A percentile compares a stretch with the other conserved stretches of the same genome.
phyloP scores from a whole-genome alignment of 2,329 filamentous ascomycete species.

The Daldinia eschscholtzii region DNA sequence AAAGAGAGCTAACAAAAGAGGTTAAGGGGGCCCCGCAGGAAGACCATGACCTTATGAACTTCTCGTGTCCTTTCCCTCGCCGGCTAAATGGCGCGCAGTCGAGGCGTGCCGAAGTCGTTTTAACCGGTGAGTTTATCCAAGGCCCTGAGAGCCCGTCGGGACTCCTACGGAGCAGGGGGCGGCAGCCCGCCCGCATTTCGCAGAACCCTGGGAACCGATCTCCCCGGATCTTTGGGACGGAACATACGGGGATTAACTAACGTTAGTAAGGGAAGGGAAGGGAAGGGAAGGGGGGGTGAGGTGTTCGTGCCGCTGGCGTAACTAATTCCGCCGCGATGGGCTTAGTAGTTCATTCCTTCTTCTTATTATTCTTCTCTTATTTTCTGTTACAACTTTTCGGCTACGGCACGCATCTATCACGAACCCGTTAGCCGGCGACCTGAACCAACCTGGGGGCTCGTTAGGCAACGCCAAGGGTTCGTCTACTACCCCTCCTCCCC shows the following conservation, averaged over 20 bases:
- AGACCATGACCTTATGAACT: conserved; percentile 15
- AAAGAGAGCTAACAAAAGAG: background rate
- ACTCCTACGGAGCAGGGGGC: conserved; percentile 25
- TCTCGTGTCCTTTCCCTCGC: conserved; percentile 7
- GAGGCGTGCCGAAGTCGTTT: conserved; percentile 35
- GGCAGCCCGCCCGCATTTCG: conserved; percentile 22
- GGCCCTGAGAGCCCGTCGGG: conserved; percentile 39
- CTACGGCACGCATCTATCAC: conserved; percentile 28
- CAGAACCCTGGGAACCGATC: conserved; percentile 43
- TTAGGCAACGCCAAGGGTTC: background rate
- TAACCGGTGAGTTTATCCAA: conserved; percentile 42
- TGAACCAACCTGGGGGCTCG: conserved; percentile 15
- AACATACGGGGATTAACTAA: conserved; percentile 25
- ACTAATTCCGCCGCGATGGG: conserved; percentile 28
- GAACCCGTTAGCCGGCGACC: conserved; percentile 22
- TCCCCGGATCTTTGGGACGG: conserved; percentile 39
- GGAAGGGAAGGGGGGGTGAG: no score
- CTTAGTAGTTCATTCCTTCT: background rate
- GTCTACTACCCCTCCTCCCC: background rate
- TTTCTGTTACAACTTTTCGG: conserved; percentile 13
- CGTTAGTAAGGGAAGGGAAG: no score
- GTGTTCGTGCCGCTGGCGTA: conserved; percentile 5
- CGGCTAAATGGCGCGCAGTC: conserved; percentile 42
- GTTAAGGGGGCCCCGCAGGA: conserved; percentile 22
- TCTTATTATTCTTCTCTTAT: background rate